Conservation (phyloP, 768 basidiomycete species). For the Hericium alpestre region DNA sequence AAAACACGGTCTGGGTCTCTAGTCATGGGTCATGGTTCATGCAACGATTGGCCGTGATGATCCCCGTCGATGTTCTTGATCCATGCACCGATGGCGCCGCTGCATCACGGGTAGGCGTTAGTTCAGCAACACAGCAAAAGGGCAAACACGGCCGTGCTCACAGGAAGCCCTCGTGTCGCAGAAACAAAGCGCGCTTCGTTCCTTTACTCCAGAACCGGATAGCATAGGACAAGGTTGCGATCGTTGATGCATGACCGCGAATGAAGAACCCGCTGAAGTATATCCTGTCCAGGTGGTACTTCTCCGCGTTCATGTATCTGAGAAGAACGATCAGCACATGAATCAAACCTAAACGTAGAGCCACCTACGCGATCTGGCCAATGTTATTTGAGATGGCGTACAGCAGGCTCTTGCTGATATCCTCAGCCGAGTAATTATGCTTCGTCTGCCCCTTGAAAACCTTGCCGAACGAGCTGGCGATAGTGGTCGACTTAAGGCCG, state of each 20-base stretch:
- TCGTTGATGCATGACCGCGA: constrained; percentile 93
- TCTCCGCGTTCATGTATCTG: constrained; percentile 99
- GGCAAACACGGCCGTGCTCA: constrained; percentile 32
- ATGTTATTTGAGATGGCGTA: constrained; percentile 99
- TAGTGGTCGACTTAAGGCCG: constrained; percentile 94
- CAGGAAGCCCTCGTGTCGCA: constrained; percentile 97
- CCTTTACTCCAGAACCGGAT: constrained; percentile 99
- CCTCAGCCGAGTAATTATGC: constrained; percentile 74
- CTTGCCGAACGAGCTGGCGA: constrained; percentile 97
- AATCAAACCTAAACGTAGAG: not conserved
- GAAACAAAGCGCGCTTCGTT: constrained; percentile 89
- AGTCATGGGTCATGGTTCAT: too few species aligned
- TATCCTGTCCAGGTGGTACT: constrained; percentile 91
- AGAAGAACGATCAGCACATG: not conserved
- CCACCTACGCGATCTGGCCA: constrained; percentile 94
- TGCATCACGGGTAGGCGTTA: constrained; percentile 21
- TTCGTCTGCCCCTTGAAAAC: constrained; percentile 87
- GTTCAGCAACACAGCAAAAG: not conserved
- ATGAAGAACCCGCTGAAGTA: constrained; percentile 99
- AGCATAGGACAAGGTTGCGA: constrained; percentile 94
- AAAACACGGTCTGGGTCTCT: too few species aligned
- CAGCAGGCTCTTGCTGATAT: constrained; percentile 87
- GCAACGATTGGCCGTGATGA: not conserved
- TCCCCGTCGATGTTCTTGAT: constrained; percentile 80
- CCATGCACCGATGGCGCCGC: constrained; percentile 95